Base-by-base conservation (phyloP, 495 filamentous ascomycete genomes). In the Cercophora samala region DNA sequence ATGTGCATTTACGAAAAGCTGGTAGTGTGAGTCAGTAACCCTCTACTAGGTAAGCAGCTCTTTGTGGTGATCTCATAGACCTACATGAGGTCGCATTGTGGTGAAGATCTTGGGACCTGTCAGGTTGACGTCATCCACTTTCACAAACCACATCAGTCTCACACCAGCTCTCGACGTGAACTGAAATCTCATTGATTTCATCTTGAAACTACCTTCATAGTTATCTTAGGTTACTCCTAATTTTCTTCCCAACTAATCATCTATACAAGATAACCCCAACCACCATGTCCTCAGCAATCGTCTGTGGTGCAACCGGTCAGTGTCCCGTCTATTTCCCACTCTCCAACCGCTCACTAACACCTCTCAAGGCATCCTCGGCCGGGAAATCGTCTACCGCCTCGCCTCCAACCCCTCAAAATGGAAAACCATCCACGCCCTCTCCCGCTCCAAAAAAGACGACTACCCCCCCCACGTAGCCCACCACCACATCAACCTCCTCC, bases 361-460 rank as follows among this genome's bases (percentile, higher is more conserved):
- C 23, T 6, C 5, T 15, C 21, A 24, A 76, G 83, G 81, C 26
- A 85, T 85, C 54, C 78, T 78, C 18, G 83, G 83, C 17, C 76
- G 78, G 22, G 82, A 78, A 24, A 80, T 85, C 24, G 75, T 84
- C 25, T 74, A 74, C 51, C 76, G 78, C 46, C 78, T 84, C 9
- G 67, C 71, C 23, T 70, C 77, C 53, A 75, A 80, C 56, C 69
- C 76, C 1, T 63, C 70, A 22, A 77, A 76, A 62, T 84, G 80
- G 69, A 72, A 73, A 23, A 84, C 56, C 0, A 51, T 85, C 29
- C 75, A 83, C 66, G 77, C 76, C 19, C 65, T 85, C 19, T 84
- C 83, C 4, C 73, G 82, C 46, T 77, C 74, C 62, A 73, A 83
- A 52, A 81, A 79, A 53, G 75, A 75, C 18, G 66, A 76, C 32